Evolutionary conservation across 768 basidiomycete genomes (phyloP).

Genomic region (Russula sp.): DNA sequence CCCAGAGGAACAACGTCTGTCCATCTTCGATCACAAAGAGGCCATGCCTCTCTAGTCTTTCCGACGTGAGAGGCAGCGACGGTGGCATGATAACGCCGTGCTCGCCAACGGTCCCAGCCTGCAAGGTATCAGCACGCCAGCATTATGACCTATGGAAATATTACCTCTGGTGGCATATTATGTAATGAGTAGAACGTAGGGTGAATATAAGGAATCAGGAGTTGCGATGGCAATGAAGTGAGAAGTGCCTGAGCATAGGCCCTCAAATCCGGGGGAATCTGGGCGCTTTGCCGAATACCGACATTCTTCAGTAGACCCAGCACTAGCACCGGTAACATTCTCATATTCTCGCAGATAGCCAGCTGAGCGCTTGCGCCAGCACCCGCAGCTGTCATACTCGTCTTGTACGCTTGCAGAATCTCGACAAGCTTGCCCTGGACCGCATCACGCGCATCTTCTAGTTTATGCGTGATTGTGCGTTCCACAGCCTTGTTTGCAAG

Average conservation of each 20-base stretch:
- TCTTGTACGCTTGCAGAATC: conserved; percentile 83
- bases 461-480: conserved; percentile 70
- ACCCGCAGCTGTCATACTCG: conserved; percentile 91
- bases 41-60: conserved; percentile 90
- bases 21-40: conserved; percentile 96
- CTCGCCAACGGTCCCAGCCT: conserved; percentile 91
- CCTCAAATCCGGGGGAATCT: conserved; percentile 94
- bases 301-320: conserved; percentile 95
- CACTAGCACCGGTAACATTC: conserved; percentile 85
- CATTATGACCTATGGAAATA: conserved; percentile 15
- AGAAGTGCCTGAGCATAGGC: conserved; percentile 92
- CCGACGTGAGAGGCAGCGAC: conserved; percentile 86
- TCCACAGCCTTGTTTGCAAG: conserved; percentile 93
- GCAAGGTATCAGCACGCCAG: conserved; percentile 15
- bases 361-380: conserved; percentile 92
- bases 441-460: conserved; percentile 87
- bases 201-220: conserved; percentile 89
- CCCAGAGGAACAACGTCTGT: conserved; percentile 96
- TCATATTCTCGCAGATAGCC: conserved; percentile 88
- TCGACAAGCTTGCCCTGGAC: conserved; percentile 78
- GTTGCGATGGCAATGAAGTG: conserved; percentile 84
- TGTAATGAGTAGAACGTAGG: conserved; percentile 94
- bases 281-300: conserved; percentile 90
- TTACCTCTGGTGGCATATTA: conserved; percentile 88
- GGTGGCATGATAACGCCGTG: conserved; percentile 83